A percentile compares a stretch with the other conserved stretches of the same genome.
Evolutionary conservation across 129 eudicot genomes (phyloP).

Genomic region (Calendula officinalis): DNA sequence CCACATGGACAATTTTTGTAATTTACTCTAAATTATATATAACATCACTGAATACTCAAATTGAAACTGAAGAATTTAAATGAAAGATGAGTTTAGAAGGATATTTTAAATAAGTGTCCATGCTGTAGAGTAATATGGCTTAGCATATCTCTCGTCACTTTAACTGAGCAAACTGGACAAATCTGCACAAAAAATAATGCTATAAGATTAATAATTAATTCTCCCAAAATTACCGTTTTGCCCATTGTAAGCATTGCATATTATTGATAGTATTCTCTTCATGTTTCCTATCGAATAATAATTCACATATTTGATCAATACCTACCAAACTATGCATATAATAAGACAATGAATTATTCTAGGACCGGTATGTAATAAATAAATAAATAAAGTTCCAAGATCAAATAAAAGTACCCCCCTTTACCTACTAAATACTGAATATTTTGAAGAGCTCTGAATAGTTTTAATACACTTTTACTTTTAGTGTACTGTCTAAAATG

Average conservation of each 20-base stretch:
- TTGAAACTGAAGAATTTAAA: background rate
- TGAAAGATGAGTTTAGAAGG: slow-evolving; percentile 42
- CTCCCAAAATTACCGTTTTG: background rate
- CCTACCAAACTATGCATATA: background rate
- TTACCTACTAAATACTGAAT: background rate
- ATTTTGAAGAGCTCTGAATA: background rate
- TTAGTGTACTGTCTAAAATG: slow-evolving; percentile 1
- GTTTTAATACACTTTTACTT: background rate
- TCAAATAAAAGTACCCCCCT: background rate
- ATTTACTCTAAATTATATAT: no score
- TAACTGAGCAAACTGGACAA: slow-evolving; percentile 77
- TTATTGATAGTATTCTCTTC: background rate
- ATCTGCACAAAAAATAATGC: slow-evolving; percentile 46
- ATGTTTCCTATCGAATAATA: background rate
- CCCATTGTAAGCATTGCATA: background rate
- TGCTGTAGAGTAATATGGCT: slow-evolving; percentile 84
- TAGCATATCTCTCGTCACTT: slow-evolving; percentile 72
- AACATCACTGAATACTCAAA: background rate
- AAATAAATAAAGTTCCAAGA: background rate
- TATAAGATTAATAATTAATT: slow-evolving; percentile 17
- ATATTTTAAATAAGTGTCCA: slow-evolving; percentile 79
- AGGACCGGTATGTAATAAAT: background rate
- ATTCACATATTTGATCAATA: slow-evolving; percentile 1
- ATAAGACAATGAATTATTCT: background rate
- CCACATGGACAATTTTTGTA: no score